Evolutionary conservation across 164 flowering plant species (phyloP), one percentile per base, ranked within the genome.

Genomic region (Aristolochia californica): DNA sequence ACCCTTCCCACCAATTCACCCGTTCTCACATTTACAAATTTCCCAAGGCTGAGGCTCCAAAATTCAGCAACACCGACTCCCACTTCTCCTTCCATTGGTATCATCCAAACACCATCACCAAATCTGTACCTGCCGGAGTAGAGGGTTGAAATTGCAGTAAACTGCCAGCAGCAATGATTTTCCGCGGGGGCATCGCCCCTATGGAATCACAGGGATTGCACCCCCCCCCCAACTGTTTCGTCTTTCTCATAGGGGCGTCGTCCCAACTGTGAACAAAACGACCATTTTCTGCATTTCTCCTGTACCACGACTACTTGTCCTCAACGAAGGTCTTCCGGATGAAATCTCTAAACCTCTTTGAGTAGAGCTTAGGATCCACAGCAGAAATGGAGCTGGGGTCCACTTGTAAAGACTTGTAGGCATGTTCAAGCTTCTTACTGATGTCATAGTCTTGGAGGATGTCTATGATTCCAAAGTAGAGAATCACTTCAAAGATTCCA

Each of bases 281-380:
- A 23, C 25, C 30, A 13, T 5, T 28, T 48, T 48, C 45, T 45
- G 16, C 20, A 13, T 17, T 22, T 25, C n/a, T n/a, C n/a, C n/a
- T 34, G 30, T 30, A 8, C 2, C 25, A 27, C 38, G n/a, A 11
- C 44, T 24, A 86, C 74, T 82, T 65, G 62, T 88, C 93, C 66
- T 82, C 85, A 0, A 83, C 60, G 59, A 88, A 88, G 25, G 77
- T 76, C 66, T 86, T 76, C n/a, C 85, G 77, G 0, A 83, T 69
- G 66, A 88, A 88, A 67, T 88, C 84, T 21, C 83, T 71, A 53
- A 88, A 80, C 57, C 96, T 79, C 74, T 77, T 88, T 0, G 96
- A 83, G 63, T 88, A 88, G 16, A 82, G 87, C 66, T 88, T 88
- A 0, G 96, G 96, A 65, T 85, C 96, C 13, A 88, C 96, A 5